phyloP scores from a whole-genome alignment of 2,329 filamentous ascomycete species.

The Beauveria sp. region DNA sequence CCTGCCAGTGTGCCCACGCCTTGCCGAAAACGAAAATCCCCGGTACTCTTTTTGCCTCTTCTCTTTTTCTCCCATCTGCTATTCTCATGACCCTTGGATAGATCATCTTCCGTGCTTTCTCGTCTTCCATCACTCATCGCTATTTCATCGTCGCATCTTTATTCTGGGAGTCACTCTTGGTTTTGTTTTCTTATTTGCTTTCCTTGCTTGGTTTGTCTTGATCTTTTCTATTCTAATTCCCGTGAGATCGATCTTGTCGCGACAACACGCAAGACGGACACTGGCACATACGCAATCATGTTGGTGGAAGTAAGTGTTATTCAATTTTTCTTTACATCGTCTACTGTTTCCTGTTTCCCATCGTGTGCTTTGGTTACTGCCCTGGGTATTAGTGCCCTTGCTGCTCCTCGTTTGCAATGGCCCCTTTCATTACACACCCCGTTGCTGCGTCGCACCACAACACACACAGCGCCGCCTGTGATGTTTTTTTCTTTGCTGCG shows the following conservation, averaged over 20 bases:
- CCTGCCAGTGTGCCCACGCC: not conserved
- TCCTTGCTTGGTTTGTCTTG: not conserved
- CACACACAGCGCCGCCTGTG: conserved; percentile 3
- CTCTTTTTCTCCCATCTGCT: not conserved
- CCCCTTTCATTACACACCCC: not conserved
- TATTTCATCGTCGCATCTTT: not conserved
- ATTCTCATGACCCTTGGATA: conserved; percentile 4
- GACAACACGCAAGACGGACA: not conserved
- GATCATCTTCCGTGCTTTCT: conserved; percentile 1
- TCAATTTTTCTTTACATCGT: conserved; percentile 1
- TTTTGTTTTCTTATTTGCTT: not conserved
- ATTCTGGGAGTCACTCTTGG: not conserved
- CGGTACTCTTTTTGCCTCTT: not conserved
- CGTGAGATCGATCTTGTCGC: not conserved
- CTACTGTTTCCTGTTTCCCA: not conserved
- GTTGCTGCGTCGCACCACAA: not conserved
- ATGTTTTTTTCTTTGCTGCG: conserved; percentile 12
- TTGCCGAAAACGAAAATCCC: conserved; percentile 5
- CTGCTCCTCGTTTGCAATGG: not conserved
- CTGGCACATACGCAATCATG: conserved; percentile 18
- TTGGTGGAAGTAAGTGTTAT: conserved; percentile 29
- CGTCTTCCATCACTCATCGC: not conserved
- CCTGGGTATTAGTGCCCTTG: not conserved
- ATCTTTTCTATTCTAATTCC: not conserved
- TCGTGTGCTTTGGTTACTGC: conserved; percentile 1